phyloP scores from a whole-genome alignment of 768 basidiomycete species.

The Leucosporidium scottii region DNA sequence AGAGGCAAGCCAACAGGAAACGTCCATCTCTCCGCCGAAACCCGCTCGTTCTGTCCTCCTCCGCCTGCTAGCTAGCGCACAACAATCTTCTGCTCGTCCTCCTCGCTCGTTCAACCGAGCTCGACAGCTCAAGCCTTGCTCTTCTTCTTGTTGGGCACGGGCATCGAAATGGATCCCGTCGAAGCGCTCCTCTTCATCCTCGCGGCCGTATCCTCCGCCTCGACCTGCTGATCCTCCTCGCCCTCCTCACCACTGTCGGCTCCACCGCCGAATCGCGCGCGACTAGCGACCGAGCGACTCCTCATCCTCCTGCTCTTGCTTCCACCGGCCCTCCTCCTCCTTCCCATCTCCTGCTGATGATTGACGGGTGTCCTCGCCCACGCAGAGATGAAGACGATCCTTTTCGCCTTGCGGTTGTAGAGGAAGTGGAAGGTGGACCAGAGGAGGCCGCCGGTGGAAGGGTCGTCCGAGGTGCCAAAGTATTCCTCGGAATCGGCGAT shows the following conservation, averaged over 20 bases:
- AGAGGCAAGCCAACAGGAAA: background rate
- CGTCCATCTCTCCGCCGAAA: background rate
- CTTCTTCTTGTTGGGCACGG: constrained; percentile 20
- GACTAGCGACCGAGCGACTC: background rate
- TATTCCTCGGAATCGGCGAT: constrained; percentile 13
- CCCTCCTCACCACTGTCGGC: background rate
- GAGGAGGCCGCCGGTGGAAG: constrained; percentile 59
- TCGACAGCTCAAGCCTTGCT: background rate
- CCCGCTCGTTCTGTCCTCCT: background rate
- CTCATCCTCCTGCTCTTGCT: background rate
- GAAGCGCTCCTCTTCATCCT: constrained; percentile 29
- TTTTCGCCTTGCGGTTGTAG: constrained; percentile 82
- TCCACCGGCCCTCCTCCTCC: background rate
- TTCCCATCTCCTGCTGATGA: background rate
- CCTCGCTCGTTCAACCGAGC: background rate
- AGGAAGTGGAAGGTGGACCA: constrained; percentile 98
- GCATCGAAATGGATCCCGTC: constrained; percentile 21
- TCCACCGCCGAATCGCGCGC: background rate
- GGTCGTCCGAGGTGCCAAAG: constrained; percentile 8
- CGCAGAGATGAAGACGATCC: constrained; percentile 81
- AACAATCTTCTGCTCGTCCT: no score
- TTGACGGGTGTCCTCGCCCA: constrained; percentile 62
- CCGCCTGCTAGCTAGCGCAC: no score
- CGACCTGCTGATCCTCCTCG: background rate
- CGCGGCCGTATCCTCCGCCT: constrained; percentile 10